Conservation (phyloP, 257 asterid species). For the Coffea canephora region DNA sequence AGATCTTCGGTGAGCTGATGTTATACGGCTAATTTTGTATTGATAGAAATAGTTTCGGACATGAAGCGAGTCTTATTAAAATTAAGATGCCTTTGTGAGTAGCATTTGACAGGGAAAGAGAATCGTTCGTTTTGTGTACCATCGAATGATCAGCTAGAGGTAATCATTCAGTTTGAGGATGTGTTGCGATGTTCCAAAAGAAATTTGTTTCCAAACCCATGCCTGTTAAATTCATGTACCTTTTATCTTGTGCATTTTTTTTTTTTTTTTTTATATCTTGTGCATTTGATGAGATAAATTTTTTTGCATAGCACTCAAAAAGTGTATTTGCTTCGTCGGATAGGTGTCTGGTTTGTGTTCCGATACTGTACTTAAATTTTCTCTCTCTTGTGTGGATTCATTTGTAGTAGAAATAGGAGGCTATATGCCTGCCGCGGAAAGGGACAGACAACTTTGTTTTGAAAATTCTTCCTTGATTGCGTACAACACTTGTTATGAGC, state of each 20-base stretch:
- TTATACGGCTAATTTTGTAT: neutral
- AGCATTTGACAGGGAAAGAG: slow-evolving; percentile 4
- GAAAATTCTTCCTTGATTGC: no score
- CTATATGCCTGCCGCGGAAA: no score
- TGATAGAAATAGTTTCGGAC: neutral
- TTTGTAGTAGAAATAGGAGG: neutral
- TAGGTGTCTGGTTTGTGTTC: neutral
- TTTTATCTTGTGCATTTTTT: neutral
- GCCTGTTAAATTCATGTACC: neutral
- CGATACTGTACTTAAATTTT: neutral
- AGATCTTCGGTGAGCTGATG: slow-evolving; percentile 67
- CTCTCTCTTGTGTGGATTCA: neutral
- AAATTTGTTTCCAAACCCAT: neutral
- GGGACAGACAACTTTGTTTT: no score
- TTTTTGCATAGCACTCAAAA: neutral
- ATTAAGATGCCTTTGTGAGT: slow-evolving; percentile 21
- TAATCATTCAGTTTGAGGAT: neutral
- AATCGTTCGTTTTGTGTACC: neutral
- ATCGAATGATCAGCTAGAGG: neutral
- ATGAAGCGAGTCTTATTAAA: slow-evolving; percentile 1
- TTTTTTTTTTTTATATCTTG: no score
- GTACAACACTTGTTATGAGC: no score
- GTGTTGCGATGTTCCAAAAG: neutral
- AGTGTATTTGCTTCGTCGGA: neutral
- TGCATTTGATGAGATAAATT: neutral